Evolutionary conservation across 2,329 filamentous ascomycete genomes (phyloP), one percentile per base, ranked within the genome.

Genomic region (Ophiostoma himal-ulmi): DNA sequence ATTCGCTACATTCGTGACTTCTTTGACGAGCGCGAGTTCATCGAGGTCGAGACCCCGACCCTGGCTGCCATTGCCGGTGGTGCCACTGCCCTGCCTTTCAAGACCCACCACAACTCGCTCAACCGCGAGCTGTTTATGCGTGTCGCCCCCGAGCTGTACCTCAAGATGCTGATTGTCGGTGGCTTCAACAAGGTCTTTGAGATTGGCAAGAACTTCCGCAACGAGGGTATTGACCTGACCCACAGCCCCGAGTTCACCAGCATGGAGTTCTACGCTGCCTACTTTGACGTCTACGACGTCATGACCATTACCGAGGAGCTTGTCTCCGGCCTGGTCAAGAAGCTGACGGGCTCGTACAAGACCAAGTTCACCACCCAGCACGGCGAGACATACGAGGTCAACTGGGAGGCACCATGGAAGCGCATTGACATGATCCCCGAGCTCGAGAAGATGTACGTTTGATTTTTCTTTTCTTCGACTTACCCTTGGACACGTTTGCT

Each of bases 161-260:
- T 99, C 76, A 99, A 99, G 91, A 93, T 96, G 89, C 85, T 90
- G 71, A 91, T 98, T 68, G 94, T 99, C 41, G 96, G 96, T 77
- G 95, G 94, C 72, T 86, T 98, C 60, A 92, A 97, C 83, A 89
- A 92, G 76, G 95, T 99, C 17, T 99, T 97, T 81, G 95, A 99
- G 80, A 88, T 99, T 73, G 95, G 95, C 74, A 90, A 93, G 75
- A 93, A 96, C 79, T 99, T 99, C 87, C 85, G 95, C 76, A 99
- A 99, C 78, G 93, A 96, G 80, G 91, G 91, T 72, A 90, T 93
- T 74, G 93, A 96, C 79, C 83, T 95, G 68, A 99, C 95, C 8
- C 95, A 99, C 85, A 99, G 98, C 84, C 95, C 92, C 54, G 95
- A 99, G 79, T 99, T 99, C 83, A 99, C 95, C 62, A 96, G 93